Evolutionary conservation across 2,329 filamentous ascomycete genomes (phyloP).

Genomic region (Zalaria sp.): DNA sequence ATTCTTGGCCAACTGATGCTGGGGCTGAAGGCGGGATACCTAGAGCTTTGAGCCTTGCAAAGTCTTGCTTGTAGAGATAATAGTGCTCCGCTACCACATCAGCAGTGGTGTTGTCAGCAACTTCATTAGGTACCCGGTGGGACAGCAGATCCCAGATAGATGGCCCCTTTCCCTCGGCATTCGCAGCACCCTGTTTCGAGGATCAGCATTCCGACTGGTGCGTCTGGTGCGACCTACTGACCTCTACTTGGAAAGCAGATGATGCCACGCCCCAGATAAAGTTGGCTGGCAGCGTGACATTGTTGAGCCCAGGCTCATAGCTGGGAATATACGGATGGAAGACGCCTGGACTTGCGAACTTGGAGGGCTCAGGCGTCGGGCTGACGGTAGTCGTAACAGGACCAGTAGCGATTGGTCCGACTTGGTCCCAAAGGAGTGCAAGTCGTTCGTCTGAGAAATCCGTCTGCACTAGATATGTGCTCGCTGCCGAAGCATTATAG

Average conservation of each 20-base stretch:
- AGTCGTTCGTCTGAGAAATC: constrained; percentile 32
- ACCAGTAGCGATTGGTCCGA: constrained; percentile 15
- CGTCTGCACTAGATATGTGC: constrained; percentile 26
- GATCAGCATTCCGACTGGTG: constrained; percentile 1
- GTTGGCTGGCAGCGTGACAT: constrained; percentile 17
- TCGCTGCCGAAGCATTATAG: constrained; percentile 29
- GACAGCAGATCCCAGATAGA: constrained; percentile 20
- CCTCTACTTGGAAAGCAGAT: constrained; percentile 18
- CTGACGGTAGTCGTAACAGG: constrained; percentile 15
- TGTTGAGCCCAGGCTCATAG: constrained; percentile 14
- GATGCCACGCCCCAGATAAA: constrained; percentile 25
- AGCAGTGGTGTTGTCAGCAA: constrained; percentile 19
- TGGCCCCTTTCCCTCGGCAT: constrained; percentile 16
- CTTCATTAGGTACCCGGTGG: constrained; percentile 11
- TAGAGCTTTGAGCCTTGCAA: constrained; percentile 22
- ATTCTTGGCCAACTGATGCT: constrained; percentile 35
- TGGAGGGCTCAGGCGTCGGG: constrained; percentile 20
- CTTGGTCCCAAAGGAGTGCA: constrained; percentile 16
- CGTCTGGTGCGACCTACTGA: neutral
- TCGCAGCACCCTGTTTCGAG: constrained; percentile 11
- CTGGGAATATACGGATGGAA: constrained; percentile 17
- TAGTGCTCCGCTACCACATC: constrained; percentile 38
- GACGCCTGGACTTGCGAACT: constrained; percentile 16
- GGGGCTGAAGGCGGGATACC: constrained; percentile 25
- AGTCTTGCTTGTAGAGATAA: constrained; percentile 12